phyloP scores from a whole-genome alignment of 257 asterid genomes.

The Solanum chmielewskii region DNA sequence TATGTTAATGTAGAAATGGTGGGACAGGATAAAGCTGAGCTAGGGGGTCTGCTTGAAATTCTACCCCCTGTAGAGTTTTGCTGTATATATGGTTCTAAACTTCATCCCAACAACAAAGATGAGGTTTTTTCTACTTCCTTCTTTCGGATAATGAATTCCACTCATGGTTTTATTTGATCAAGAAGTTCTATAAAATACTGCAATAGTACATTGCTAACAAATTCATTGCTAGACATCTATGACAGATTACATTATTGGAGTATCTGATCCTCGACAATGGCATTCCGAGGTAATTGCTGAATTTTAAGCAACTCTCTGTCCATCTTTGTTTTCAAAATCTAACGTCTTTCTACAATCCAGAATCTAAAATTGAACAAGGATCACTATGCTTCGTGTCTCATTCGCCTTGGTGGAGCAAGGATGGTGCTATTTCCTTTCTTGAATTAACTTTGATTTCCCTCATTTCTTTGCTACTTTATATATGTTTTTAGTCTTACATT shows the following conservation, averaged over 20 bases:
- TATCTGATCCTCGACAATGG: constrained; percentile 78
- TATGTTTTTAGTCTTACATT: background rate
- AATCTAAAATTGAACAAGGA: constrained; percentile 55
- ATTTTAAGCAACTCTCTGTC: background rate
- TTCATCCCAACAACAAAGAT: constrained; percentile 71
- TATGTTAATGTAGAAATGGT: constrained; percentile 17
- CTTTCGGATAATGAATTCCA: background rate
- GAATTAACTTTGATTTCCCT: background rate
- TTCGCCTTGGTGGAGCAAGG: constrained; percentile 67
- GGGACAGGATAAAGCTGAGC: constrained; percentile 15
- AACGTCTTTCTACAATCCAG: constrained; percentile 19
- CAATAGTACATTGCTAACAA: background rate
- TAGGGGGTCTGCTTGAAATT: constrained; percentile 37
- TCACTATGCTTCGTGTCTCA: constrained; percentile 84
- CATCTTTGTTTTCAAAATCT: constrained; percentile 5
- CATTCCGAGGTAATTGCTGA: constrained; percentile 53
- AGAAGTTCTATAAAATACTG: background rate
- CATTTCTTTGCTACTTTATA: background rate
- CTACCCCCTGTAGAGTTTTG: constrained; percentile 82
- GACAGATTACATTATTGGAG: constrained; percentile 86
- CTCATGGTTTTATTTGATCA: background rate
- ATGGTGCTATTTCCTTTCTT: constrained; percentile 37
- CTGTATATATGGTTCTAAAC: constrained; percentile 73
- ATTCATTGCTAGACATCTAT: constrained; percentile 43
- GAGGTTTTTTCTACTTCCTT: constrained; percentile 27